A percentile compares a stretch with the other conserved stretches of the same genome.
These are phyloP conservation scores for sorghum (Sorghum bicolor) DNA, from an alignment of 176 grass and related monocot genomes.

Conservation along the genomic window DNA sequence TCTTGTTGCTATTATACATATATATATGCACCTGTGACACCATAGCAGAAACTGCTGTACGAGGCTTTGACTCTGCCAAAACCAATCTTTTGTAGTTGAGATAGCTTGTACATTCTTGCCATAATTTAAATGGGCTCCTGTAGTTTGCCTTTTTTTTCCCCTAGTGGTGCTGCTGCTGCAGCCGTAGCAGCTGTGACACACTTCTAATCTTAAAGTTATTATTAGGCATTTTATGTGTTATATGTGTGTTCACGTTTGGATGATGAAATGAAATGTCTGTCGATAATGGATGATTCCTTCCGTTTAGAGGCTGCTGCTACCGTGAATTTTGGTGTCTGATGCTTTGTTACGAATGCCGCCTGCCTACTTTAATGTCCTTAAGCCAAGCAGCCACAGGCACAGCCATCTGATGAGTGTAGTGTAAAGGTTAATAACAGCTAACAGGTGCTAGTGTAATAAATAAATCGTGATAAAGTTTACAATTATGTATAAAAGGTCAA, in stretches of 20 bases:
- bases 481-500: neutral
- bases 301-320: neutral
- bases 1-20: neutral
- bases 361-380: neutral
- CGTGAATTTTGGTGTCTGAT: neutral
- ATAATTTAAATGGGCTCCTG: constrained; percentile 33
- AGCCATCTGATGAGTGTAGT: neutral
- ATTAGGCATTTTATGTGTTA: neutral
- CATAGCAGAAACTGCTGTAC: neutral
- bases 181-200: neutral
- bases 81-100: constrained; percentile 29
- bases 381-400: neutral
- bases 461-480: neutral
- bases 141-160: neutral
- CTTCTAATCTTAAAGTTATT: constrained; percentile 14
- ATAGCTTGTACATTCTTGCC: constrained; percentile 47
- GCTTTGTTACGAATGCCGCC: neutral
- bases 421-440: neutral
- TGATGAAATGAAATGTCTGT: constrained; percentile 15
- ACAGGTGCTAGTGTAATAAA: neutral
- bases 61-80: neutral
- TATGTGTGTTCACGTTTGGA: constrained; percentile 1
- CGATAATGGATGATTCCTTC: neutral
- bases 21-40: neutral
- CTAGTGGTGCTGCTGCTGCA: neutral